A percentile compares a stretch with the other conserved stretches of the same genome.
Conservation (phyloP, 2,329 filamentous ascomycete genomes). For the Laburnicola sp. region DNA sequence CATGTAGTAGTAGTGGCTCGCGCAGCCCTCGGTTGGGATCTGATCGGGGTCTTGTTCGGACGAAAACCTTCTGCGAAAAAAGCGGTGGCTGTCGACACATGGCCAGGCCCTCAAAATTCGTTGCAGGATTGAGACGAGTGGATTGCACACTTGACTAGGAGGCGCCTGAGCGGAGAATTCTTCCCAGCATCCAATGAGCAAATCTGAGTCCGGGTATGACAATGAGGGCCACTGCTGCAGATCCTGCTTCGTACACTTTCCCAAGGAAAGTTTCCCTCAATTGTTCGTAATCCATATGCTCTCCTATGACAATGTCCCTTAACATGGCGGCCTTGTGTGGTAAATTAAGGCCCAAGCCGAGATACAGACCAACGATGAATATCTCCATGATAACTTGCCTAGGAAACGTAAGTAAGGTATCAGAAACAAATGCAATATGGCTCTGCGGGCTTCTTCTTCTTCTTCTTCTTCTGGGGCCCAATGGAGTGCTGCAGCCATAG, state of each 20-base stretch:
- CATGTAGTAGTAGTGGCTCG: no score
- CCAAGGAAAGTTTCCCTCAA: slow-evolving; percentile 37
- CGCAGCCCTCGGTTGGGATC: no score
- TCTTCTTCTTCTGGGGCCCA: no score
- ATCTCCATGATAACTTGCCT: slow-evolving; percentile 45
- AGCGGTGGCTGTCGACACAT: no score
- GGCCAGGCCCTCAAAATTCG: no score
- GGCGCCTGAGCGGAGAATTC: slow-evolving; percentile 23
- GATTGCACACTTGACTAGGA: background rate
- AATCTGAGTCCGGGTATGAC: slow-evolving; percentile 39
- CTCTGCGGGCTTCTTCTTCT: background rate
- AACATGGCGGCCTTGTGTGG: slow-evolving; percentile 37
- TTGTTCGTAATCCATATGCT: slow-evolving; percentile 23
- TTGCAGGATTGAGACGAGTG: no score
- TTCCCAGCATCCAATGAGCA: slow-evolving; percentile 40
- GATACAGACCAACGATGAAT: slow-evolving; percentile 38
- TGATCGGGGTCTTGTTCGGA: no score
- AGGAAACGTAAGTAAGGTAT: background rate
- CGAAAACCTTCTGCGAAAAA: no score
- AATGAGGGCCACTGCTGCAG: slow-evolving; percentile 32
- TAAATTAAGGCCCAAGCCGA: slow-evolving; percentile 35
- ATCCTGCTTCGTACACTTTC: slow-evolving; percentile 36
- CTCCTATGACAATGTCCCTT: slow-evolving; percentile 28
- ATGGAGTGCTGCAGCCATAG: no score
- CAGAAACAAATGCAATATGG: background rate